A percentile compares a stretch with the other conserved stretches of the same genome.
Evolutionary conservation across 768 basidiomycete species (phyloP).

Genomic region (Psilocybe cubensis): DNA sequence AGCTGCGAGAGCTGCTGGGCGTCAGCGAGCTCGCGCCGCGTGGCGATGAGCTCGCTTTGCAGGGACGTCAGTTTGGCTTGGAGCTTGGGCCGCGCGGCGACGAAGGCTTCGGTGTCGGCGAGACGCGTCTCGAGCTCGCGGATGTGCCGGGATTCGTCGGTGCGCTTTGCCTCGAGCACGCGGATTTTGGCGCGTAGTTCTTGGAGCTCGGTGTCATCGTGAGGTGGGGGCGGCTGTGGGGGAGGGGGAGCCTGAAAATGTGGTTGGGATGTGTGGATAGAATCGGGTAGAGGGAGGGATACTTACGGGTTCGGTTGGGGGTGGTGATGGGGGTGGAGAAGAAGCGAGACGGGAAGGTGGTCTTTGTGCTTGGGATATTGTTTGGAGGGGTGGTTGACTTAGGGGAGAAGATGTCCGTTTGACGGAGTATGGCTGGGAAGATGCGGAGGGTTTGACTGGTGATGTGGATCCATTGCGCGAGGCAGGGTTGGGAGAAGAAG

Average conservation of each 20-base stretch:
- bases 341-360: constrained; percentile 25
- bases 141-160: constrained; percentile 84
- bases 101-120: constrained; percentile 82
- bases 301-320: constrained; percentile 23
- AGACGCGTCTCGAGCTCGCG: constrained; percentile 86
- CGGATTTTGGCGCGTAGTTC: constrained; percentile 84
- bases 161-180: constrained; percentile 83
- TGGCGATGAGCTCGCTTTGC: constrained; percentile 77
- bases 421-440: constrained; percentile 24
- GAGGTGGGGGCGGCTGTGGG: constrained; percentile 20
- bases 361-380: constrained; percentile 20
- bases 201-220: constrained; percentile 69
- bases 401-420: constrained; percentile 44
- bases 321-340: constrained; percentile 22
- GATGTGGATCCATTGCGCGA: constrained; percentile 33
- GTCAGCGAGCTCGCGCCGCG: constrained; percentile 79
- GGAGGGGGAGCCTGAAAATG: neutral
- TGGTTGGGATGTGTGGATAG: neutral
- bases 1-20: constrained; percentile 74
- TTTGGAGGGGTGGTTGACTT: constrained; percentile 36
- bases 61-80: constrained; percentile 85
- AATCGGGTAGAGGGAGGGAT: neutral
- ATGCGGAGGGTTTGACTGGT: constrained; percentile 16
- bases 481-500: constrained; percentile 31
- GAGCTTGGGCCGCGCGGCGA: constrained; percentile 85